A percentile compares a stretch with the other conserved stretches of the same genome.
Conservation (phyloP, 768 basidiomycete species). For the Hydnum rufescens region DNA sequence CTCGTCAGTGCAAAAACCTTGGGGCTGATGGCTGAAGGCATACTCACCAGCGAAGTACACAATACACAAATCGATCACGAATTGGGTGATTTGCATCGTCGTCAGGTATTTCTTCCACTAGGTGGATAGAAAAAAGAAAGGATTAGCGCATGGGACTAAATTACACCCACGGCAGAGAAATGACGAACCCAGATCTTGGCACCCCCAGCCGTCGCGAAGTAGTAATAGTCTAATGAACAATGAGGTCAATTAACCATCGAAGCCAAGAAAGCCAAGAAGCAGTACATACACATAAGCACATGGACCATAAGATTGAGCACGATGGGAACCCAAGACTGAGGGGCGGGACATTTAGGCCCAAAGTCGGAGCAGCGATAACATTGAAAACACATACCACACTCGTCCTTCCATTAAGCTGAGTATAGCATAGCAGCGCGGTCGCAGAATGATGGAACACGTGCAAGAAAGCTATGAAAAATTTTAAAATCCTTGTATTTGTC, state of each 20-base stretch:
- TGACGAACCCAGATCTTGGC: constrained; percentile 78
- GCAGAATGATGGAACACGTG: constrained; percentile 99
- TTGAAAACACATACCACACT: constrained; percentile 50
- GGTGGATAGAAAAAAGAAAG: constrained; percentile 3
- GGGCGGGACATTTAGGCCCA: background rate
- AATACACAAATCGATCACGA: constrained; percentile 73
- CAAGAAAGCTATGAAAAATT: constrained; percentile 51
- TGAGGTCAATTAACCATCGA: background rate
- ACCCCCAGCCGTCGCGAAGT: constrained; percentile 94
- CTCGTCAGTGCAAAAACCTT: background rate
- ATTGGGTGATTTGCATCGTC: constrained; percentile 90
- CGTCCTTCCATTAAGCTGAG: constrained; percentile 85
- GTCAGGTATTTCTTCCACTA: constrained; percentile 99
- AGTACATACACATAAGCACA: constrained; percentile 82
- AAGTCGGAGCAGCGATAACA: background rate
- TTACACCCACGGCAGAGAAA: too few relatives aligned
- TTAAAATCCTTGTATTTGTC: background rate
- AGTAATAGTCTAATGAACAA: constrained; percentile 73
- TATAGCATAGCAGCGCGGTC: constrained; percentile 85
- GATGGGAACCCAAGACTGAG: constrained; percentile 91
- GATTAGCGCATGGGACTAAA: too few relatives aligned
- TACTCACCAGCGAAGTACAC: constrained; percentile 91
- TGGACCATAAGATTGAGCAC: constrained; percentile 79
- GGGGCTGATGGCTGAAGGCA: constrained; percentile 5
- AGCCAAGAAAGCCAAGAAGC: background rate